These are phyloP conservation scores for Waltergamsia citrina DNA, from an alignment of 2,329 filamentous ascomycete species.

Conservation along the genomic window DNA sequence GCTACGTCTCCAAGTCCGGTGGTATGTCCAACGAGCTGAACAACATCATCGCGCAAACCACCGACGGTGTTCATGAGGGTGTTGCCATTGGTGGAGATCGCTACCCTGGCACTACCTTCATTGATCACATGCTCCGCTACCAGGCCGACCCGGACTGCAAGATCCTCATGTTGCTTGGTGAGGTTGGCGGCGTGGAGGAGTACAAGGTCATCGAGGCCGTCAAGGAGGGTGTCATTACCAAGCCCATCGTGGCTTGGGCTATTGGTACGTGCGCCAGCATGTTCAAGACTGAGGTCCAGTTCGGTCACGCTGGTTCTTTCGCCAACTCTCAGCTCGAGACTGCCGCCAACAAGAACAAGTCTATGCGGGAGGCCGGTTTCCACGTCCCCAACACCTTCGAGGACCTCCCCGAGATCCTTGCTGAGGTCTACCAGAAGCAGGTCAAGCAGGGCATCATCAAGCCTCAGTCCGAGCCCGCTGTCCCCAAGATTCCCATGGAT, in stretches of 20 bases:
- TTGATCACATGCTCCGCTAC: constrained; percentile 95
- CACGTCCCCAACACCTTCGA: constrained; percentile 94
- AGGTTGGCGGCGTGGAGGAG: constrained; percentile 98
- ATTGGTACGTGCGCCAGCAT: constrained; percentile 99
- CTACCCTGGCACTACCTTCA: constrained; percentile 98
- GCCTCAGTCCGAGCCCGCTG: constrained; percentile 78
- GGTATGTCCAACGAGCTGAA: constrained; percentile 99
- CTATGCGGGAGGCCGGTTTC: constrained; percentile 92
- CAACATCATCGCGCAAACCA: constrained; percentile 96
- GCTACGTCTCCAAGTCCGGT: constrained; percentile 99
- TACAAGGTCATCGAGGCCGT: constrained; percentile 99
- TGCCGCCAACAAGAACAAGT: constrained; percentile 91
- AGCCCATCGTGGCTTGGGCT: constrained; percentile 98
- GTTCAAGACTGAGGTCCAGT: constrained; percentile 99
- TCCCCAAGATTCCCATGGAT: constrained; percentile 99
- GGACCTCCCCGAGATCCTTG: constrained; percentile 73
- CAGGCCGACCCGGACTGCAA: constrained; percentile 96
- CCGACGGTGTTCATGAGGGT: constrained; percentile 98
- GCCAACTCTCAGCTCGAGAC: constrained; percentile 99
- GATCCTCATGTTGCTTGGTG: constrained; percentile 89
- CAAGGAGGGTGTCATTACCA: constrained; percentile 88
- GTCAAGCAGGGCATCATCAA: constrained; percentile 78
- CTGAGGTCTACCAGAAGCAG: constrained; percentile 78
- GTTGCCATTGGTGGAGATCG: constrained; percentile 98
- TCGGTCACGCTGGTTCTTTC: constrained; percentile 96